Conservation (phyloP, 1,284 basidiomycete genomes). For the Sporisorium iseilematis-ciliati region DNA sequence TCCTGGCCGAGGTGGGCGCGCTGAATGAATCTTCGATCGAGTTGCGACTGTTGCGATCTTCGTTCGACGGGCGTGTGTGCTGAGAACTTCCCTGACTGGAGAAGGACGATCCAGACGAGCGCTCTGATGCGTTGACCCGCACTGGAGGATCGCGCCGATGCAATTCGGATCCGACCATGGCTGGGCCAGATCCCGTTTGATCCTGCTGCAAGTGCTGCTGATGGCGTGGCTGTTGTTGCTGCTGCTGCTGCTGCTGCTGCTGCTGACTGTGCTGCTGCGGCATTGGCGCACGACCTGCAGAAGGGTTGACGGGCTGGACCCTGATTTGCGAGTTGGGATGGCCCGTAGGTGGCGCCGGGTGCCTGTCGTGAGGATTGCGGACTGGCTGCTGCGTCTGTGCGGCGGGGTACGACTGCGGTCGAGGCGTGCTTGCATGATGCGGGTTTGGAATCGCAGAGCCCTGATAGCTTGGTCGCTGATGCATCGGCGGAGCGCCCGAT, state of each 20-base stretch:
- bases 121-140: constrained; percentile 46
- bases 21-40: constrained; percentile 55
- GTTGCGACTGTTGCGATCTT: constrained; percentile 33
- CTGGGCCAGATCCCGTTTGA: constrained; percentile 1
- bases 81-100: constrained; percentile 42
- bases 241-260: constrained; percentile 20
- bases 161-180: constrained; percentile 13
- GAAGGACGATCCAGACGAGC: constrained; percentile 62
- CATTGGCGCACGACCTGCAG: constrained; percentile 12
- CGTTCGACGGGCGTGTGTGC: constrained; percentile 27
- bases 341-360: constrained; percentile 8
- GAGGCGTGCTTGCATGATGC: constrained; percentile 33
- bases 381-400: constrained; percentile 13
- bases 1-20: constrained; percentile 61
- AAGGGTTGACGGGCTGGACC: constrained; percentile 25
- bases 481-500: constrained; percentile 29
- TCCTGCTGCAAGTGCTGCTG: not conserved
- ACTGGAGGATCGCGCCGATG: constrained; percentile 34
- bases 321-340: constrained; percentile 15
- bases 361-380: constrained; percentile 26
- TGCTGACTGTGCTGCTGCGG: constrained; percentile 16
- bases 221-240: constrained; percentile 13
- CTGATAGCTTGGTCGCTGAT: constrained; percentile 25
- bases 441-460: constrained; percentile 15
- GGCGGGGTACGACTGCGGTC: constrained; percentile 34